Evolutionary conservation across 495 filamentous ascomycete genomes (phyloP).

Genomic region (Chaetomium fimeti): DNA sequence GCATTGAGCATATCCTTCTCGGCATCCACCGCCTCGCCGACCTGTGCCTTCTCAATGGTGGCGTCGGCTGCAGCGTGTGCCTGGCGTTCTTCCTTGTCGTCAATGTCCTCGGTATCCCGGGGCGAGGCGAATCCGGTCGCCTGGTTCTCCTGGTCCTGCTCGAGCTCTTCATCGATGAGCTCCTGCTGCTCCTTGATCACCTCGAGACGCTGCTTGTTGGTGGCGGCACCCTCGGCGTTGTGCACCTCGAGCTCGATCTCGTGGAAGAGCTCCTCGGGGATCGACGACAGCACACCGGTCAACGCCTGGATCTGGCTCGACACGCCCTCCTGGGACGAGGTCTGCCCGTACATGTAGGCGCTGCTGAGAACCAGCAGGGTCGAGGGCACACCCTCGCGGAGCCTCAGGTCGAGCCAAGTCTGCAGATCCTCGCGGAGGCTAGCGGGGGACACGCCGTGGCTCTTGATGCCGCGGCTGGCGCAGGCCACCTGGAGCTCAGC

Average conservation of each 20-base stretch:
- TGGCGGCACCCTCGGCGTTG: conserved; percentile 93
- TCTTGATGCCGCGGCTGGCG: conserved; percentile 87
- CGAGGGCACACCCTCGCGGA: conserved; percentile 90
- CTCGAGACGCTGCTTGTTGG: conserved; percentile 99
- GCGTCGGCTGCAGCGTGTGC: conserved; percentile 39
- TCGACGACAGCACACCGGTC: conserved; percentile 84
- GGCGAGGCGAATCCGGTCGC: conserved; percentile 65
- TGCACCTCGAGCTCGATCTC: conserved; percentile 99
- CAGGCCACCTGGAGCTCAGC: conserved; percentile 89
- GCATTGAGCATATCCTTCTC: conserved; percentile 40
- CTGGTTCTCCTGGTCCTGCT: conserved; percentile 77
- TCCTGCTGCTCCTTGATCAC: conserved; percentile 98
- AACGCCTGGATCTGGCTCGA: conserved; percentile 90
- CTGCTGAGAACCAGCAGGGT: conserved; percentile 95
- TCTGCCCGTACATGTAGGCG: conserved; percentile 94
- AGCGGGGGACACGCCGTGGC: conserved; percentile 83
- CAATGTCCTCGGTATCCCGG: conserved; percentile 85
- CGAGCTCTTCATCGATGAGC: conserved; percentile 93
- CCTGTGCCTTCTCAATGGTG: conserved; percentile 41
- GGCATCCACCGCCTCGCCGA: conserved; percentile 46
- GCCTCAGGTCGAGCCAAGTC: conserved; percentile 90
- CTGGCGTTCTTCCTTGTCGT: conserved; percentile 56
- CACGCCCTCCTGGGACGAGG: conserved; percentile 67
- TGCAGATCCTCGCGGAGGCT: conserved; percentile 87
- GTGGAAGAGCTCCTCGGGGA: conserved; percentile 98